These are phyloP conservation scores for Rusavskia elegans DNA, from an alignment of 495 filamentous ascomycete genomes.

Conservation along the genomic window DNA sequence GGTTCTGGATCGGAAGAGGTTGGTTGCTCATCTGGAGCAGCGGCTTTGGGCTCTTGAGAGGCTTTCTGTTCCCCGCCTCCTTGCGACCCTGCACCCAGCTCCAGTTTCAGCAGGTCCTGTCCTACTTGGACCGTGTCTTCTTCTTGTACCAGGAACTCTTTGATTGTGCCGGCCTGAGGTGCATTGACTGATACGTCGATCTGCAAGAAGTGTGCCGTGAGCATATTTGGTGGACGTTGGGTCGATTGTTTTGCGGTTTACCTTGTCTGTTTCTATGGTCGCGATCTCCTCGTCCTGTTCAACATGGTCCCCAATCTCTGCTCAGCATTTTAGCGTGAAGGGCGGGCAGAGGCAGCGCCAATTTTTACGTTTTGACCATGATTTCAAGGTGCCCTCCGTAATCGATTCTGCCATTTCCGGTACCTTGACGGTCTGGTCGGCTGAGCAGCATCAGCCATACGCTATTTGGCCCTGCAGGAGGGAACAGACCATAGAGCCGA, in stretches of 20 bases:
- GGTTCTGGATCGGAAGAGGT: conserved; percentile 40
- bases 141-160: conserved; percentile 81
- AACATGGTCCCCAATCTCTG: conserved; percentile 83
- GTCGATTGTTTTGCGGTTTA: conserved; percentile 19
- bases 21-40: conserved; percentile 38
- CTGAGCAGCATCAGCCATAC: conserved; percentile 17
- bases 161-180: conserved; percentile 77
- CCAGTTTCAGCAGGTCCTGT: conserved; percentile 74
- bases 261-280: conserved; percentile 99
- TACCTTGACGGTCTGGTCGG: conserved; percentile 78
- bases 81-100: conserved; percentile 49
- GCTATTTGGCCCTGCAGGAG: too few relatives aligned
- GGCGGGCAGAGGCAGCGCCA: neutral
- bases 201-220: conserved; percentile 25
- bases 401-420: conserved; percentile 98
- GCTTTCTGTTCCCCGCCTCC: conserved; percentile 35
- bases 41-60: conserved; percentile 39
- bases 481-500: neutral
- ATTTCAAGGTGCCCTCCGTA: conserved; percentile 91
- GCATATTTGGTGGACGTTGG: neutral
- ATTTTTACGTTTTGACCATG: conserved; percentile 68
- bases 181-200: conserved; percentile 95
- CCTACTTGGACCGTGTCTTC: conserved; percentile 94
- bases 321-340: neutral
- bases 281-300: conserved; percentile 96